Evolutionary conservation across 306 rosid species (phyloP).

Genomic region (Corylus americana): DNA sequence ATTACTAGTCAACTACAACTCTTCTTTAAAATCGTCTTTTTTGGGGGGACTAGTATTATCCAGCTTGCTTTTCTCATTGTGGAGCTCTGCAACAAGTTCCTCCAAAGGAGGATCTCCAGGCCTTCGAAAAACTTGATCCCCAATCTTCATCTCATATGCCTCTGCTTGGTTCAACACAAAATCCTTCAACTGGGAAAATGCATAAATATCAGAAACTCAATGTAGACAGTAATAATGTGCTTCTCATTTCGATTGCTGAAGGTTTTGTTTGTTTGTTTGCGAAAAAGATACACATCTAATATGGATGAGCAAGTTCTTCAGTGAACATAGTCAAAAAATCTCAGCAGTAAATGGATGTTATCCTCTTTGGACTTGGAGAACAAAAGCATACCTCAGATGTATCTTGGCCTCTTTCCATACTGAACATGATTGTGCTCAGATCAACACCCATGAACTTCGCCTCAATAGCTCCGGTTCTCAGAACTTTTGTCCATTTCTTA

Average conservation of each 20-base stretch:
- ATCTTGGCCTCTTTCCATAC: constrained; percentile 69
- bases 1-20: constrained; percentile 49
- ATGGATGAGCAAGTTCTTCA: neutral
- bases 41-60: constrained; percentile 34
- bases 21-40: constrained; percentile 46
- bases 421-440: constrained; percentile 86
- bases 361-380: constrained; percentile 4
- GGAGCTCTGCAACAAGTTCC: constrained; percentile 57
- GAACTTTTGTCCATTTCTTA: constrained; percentile 79
- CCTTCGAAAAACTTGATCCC: constrained; percentile 72
- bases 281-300: neutral
- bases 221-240: neutral
- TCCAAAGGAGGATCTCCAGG: constrained; percentile 87
- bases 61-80: constrained; percentile 38
- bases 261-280: neutral
- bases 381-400: constrained; percentile 57
- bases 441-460: constrained; percentile 78
- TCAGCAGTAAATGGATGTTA: constrained; percentile 4
- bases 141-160: constrained; percentile 84
- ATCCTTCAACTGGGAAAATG: constrained; percentile 69
- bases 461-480: constrained; percentile 76
- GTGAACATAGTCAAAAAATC: neutral
- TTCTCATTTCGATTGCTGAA: neutral
- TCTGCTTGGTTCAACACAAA: constrained; percentile 72
- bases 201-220: constrained; percentile 11